A percentile compares a stretch with the other conserved stretches of the same genome.
phyloP scores from a whole-genome alignment of 768 basidiomycete genomes.

The Mycena alexandri region DNA sequence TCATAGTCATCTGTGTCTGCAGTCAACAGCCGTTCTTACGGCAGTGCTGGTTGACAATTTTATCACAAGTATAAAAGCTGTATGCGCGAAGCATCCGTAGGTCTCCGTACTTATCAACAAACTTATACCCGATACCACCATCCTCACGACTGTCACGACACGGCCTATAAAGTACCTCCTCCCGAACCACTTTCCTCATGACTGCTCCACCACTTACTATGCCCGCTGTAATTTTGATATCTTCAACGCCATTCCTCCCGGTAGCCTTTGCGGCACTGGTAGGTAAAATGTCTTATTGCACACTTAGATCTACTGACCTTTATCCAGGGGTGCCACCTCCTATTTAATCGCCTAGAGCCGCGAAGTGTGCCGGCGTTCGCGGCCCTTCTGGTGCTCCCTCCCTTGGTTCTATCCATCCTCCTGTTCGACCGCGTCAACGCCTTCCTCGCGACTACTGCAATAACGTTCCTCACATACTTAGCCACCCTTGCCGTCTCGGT shows the following conservation, averaged over 20 bases:
- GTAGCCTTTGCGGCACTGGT: constrained; percentile 17
- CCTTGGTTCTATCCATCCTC: constrained; percentile 9
- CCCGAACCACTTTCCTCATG: neutral
- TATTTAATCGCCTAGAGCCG: constrained; percentile 28
- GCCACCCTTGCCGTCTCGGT: constrained; percentile 16
- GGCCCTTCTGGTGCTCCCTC: constrained; percentile 23
- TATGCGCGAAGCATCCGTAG: constrained; percentile 20
- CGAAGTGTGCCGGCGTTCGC: constrained; percentile 11
- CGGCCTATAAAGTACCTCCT: neutral
- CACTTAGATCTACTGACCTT: neutral
- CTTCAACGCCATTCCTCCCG: neutral
- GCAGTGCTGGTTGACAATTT: constrained; percentile 22
- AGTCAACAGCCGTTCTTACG: constrained; percentile 29
- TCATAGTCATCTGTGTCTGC: constrained; percentile 18
- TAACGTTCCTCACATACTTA: constrained; percentile 2
- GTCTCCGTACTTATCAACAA: constrained; percentile 4
- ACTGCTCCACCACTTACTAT: neutral
- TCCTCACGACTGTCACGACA: constrained; percentile 4
- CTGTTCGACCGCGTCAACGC: neutral
- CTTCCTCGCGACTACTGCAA: neutral
- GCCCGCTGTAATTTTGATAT: too few relatives aligned
- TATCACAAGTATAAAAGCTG: constrained; percentile 23
- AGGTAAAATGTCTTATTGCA: constrained; percentile 2
- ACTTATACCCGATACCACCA: neutral
- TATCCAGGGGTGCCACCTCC: constrained; percentile 19